These are phyloP conservation scores for Kazachstania africana DNA, from an alignment of 805 yeast species.

Conservation along the genomic window DNA sequence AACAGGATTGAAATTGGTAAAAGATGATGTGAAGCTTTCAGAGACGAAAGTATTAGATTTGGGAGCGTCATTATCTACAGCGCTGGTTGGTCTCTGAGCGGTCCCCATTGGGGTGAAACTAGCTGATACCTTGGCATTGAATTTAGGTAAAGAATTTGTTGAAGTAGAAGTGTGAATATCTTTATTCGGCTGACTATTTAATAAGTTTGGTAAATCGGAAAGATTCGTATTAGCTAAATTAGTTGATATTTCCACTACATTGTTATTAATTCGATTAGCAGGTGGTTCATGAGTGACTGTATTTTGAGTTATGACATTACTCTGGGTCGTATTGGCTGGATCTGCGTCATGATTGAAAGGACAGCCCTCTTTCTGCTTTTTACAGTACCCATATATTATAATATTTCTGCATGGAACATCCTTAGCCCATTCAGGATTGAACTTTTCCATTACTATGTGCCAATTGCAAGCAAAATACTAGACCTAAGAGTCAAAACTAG, in stretches of 20 bases:
- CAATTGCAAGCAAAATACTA: too few species aligned
- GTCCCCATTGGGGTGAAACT: constrained; percentile 37
- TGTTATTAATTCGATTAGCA: too few species aligned
- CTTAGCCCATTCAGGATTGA: constrained; percentile 42
- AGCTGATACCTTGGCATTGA: constrained; percentile 44
- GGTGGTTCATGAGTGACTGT: neutral
- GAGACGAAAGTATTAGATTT: constrained; percentile 24
- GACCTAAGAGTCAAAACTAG: too few species aligned
- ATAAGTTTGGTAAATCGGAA: neutral
- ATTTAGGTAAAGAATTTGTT: constrained; percentile 24
- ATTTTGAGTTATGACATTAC: neutral
- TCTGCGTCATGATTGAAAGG: constrained; percentile 57
- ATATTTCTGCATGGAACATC: constrained; percentile 76
- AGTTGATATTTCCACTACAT: neutral
- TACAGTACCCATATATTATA: constrained; percentile 78
- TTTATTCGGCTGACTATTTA: too few species aligned
- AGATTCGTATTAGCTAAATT: neutral
- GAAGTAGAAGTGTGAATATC: constrained; percentile 4
- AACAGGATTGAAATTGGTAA: neutral
- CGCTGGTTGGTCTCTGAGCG: constrained; percentile 1
- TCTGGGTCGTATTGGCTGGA: neutral
- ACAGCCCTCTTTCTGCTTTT: constrained; percentile 79
- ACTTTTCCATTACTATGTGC: constrained; percentile 16
- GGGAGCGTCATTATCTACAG: constrained; percentile 8
- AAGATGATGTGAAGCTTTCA: constrained; percentile 20